Evolutionary conservation across 306 rosid species (phyloP).

Genomic region (Carpinus fangiana): DNA sequence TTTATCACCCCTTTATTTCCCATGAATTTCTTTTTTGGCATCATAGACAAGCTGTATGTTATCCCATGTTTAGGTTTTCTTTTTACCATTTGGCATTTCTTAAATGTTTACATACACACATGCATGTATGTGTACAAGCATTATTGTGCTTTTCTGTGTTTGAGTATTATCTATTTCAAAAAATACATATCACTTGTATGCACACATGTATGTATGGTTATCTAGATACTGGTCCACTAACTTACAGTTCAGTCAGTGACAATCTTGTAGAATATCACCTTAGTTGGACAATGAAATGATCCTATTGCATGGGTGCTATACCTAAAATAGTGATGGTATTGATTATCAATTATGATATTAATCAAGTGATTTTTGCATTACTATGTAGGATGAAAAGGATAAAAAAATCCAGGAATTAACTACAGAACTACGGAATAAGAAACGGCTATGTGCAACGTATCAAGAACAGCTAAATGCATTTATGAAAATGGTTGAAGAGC

Average conservation of each 20-base stretch:
- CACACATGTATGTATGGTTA: neutral
- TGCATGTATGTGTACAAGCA: neutral
- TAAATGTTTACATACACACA: neutral
- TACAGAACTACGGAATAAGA: slow-evolving; percentile 80
- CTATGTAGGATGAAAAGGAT: slow-evolving; percentile 85
- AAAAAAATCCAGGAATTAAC: slow-evolving; percentile 88
- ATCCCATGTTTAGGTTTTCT: neutral
- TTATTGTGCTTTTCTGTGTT: neutral
- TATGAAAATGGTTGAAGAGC: slow-evolving; percentile 83
- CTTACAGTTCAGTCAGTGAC: neutral
- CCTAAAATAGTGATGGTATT: neutral
- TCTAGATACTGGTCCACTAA: neutral
- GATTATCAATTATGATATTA: slow-evolving; percentile 8
- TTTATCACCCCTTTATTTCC: neutral
- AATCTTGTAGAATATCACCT: neutral
- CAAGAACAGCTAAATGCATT: slow-evolving; percentile 70
- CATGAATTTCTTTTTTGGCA: neutral
- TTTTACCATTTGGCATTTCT: neutral
- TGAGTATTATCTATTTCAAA: neutral
- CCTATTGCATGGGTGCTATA: neutral
- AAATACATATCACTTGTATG: neutral
- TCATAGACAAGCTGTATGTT: neutral
- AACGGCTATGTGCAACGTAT: slow-evolving; percentile 74
- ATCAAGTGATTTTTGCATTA: slow-evolving; percentile 8
- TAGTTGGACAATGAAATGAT: slow-evolving; percentile 8